These are phyloP conservation scores for Jamesozyma spencerorum DNA, from an alignment of 805 yeast species.

Conservation along the genomic window DNA sequence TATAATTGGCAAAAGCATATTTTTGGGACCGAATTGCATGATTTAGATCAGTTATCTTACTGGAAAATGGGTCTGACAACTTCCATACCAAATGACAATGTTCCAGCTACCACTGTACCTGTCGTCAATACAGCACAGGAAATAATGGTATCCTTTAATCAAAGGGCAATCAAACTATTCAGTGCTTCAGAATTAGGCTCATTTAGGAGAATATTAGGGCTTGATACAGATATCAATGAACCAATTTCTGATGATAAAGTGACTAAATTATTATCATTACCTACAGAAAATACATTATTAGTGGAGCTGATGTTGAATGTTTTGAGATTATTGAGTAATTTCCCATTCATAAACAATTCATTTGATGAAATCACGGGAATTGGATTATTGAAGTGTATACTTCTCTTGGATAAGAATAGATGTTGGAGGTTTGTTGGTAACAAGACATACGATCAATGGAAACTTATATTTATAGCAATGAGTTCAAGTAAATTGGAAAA, in stretches of 20 bases:
- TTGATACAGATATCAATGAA: conserved; percentile 18
- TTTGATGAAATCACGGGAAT: conserved; percentile 30
- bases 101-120: neutral
- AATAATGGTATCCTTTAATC: conserved; percentile 10
- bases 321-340: conserved; percentile 36
- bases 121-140: conserved; percentile 4
- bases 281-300: conserved; percentile 26
- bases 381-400: conserved; percentile 37
- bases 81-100: neutral
- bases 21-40: too few relatives aligned
- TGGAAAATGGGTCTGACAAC: conserved; percentile 1
- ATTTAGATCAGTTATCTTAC: neutral
- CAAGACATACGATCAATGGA: conserved; percentile 33
- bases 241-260: conserved; percentile 24
- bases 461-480: conserved; percentile 42
- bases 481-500: conserved; percentile 16
- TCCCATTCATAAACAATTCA: conserved; percentile 39
- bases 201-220: conserved; percentile 15
- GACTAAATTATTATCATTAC: conserved; percentile 30
- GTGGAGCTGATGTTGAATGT: conserved; percentile 33
- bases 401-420: conserved; percentile 36
- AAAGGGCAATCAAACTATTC: conserved; percentile 13
- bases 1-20: too few relatives aligned
- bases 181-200: conserved; percentile 19
- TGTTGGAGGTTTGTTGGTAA: conserved; percentile 30